Conservation (phyloP, 1,139 yeast species). For the Protomyces inundatus region DNA sequence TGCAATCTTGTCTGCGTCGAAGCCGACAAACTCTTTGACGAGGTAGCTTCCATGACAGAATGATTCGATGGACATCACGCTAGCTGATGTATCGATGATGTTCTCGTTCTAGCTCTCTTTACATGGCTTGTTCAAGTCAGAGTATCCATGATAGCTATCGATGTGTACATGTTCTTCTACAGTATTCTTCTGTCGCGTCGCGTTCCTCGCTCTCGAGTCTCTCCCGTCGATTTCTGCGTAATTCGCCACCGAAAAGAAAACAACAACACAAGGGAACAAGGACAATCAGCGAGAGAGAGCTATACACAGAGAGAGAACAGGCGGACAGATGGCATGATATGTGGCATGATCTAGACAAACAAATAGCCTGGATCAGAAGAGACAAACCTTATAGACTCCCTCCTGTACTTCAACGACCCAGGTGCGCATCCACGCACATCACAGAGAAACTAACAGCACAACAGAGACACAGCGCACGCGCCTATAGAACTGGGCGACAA, state of each 20-base stretch:
- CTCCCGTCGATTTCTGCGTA: too few species aligned
- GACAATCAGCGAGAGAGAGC: too few species aligned
- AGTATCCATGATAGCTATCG: too few species aligned
- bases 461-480: neutral
- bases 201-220: neutral
- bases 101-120: too few species aligned
- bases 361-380: slow-evolving; percentile 10
- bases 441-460: neutral
- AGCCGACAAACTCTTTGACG: neutral
- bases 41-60: neutral
- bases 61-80: too few species aligned
- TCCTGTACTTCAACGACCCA: neutral
- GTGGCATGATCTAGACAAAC: slow-evolving; percentile 15
- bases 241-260: neutral
- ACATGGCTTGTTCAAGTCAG: too few species aligned
- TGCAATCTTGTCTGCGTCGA: neutral
- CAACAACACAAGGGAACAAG: neutral
- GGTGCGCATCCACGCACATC: neutral
- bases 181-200: neutral
- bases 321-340: neutral
- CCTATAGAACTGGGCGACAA: neutral
- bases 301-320: neutral
- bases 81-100: too few species aligned
- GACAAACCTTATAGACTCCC: slow-evolving; percentile 3
- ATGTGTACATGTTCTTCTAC: too few species aligned